These are phyloP conservation scores for Alloteropsis angusta DNA, from an alignment of 202 grass and related monocot genomes.

Conservation along the genomic window DNA sequence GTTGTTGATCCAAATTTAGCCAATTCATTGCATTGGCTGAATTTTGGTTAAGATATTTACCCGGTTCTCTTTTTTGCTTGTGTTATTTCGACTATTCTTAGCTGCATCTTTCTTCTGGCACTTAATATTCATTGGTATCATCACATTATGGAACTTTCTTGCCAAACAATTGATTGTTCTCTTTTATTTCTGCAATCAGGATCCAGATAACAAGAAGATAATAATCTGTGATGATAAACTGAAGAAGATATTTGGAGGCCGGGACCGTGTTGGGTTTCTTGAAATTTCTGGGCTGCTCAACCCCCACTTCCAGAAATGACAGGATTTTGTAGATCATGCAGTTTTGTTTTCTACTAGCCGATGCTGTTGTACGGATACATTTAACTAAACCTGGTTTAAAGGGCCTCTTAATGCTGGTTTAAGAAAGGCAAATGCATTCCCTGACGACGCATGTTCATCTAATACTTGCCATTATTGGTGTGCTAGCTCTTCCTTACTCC, in stretches of 20 bases:
- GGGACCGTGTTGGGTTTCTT: conserved; percentile 68
- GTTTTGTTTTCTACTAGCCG: conserved; percentile 14
- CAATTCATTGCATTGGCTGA: neutral
- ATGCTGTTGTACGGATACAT: conserved; percentile 13
- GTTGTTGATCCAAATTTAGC: neutral
- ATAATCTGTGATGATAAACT: conserved; percentile 65
- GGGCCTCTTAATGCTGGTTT: conserved; percentile 9
- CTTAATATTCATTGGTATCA: neutral
- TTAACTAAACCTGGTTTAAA: conserved; percentile 20
- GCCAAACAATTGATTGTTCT: neutral
- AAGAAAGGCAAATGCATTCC: conserved; percentile 16
- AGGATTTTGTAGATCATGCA: conserved; percentile 18
- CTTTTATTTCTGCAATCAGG: conserved; percentile 26
- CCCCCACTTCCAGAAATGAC: conserved; percentile 64
- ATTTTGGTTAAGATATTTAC: neutral
- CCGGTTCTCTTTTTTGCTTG: neutral
- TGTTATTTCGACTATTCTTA: neutral
- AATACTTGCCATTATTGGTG: conserved; percentile 5
- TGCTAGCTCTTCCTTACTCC: neutral
- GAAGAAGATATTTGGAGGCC: conserved; percentile 67
- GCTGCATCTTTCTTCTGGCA: neutral
- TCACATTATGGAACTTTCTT: neutral
- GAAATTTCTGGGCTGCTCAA: conserved; percentile 68
- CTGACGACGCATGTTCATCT: neutral
- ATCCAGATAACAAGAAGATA: conserved; percentile 62